Evolutionary conservation across 2,329 filamentous ascomycete genomes (phyloP), one percentile per base, ranked within the genome.

Genomic region (Aspergillus sp.): DNA sequence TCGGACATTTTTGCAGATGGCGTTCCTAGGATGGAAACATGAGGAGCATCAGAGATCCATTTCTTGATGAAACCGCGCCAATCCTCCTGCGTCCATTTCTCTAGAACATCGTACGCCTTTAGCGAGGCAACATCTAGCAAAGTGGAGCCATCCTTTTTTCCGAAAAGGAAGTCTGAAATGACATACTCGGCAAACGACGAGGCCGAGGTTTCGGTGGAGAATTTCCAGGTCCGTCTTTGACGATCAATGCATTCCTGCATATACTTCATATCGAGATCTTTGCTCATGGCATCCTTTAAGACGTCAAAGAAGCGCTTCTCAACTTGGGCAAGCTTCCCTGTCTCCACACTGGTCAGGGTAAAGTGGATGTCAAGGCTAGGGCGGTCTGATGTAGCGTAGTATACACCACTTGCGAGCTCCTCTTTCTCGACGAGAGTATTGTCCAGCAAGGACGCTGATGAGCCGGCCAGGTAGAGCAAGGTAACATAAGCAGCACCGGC

Each of bases 341-440:
- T 96, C 28, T 90, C 91, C 4, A 99, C 94, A 61, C 93, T 91
- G 4, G 90, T 93, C 25, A 96, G 85, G 59, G 91, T 90, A 71
- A 99, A 89, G 84, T 90, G 92, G 60, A 98, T 92, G 56, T 96
- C 85, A 13, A 89, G 89, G 66, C 92, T 90, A 2, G 93, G 92
- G 53, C 93, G 87, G 28, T 88, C 85, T 66, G 97, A 93, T 69
- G 87, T 90, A 76, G 87, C 90, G 75, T 91, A 93, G 53, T 89
- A 88, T 11, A 98, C 88, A 7, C 89, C 91, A 77, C 93, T 97
- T 3, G 93, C 91, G 50, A 98, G 85, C 68, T 96, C 91, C 76
- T 98, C 94, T 69, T 90, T 92, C 74, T 99, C 95, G 2, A 99
- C 95, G 63, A 99, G 85, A 19, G 89, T 85, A 68, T 98, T 98